phyloP scores from a whole-genome alignment of 2,329 filamentous ascomycete species.

The Hypomyces rosellus region DNA sequence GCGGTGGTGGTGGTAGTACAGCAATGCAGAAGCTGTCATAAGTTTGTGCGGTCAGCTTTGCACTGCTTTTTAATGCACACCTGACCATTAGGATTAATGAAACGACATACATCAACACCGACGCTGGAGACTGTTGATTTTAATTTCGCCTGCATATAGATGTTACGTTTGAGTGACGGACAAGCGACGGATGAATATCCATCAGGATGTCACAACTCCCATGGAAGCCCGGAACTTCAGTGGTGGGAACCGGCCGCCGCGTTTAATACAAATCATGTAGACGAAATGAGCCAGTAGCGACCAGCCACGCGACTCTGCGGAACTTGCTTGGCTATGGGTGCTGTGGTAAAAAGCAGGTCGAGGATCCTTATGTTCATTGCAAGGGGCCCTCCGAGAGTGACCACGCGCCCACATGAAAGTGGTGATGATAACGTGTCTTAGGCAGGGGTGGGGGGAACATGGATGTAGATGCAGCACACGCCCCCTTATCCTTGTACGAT shows the following conservation, averaged over 20 bases:
- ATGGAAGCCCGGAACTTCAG: slow-evolving; percentile 6
- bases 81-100: too few species aligned
- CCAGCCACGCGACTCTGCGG: slow-evolving; percentile 7
- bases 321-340: neutral
- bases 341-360: neutral
- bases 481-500: neutral
- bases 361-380: neutral
- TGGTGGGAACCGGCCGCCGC: slow-evolving; percentile 10
- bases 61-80: neutral
- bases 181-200: neutral
- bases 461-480: neutral
- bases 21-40: neutral
- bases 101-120: neutral
- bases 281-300: slow-evolving; percentile 2
- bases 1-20: too few species aligned
- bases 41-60: neutral
- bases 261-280: slow-evolving; percentile 2
- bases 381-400: neutral
- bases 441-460: neutral
- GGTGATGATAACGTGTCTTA: neutral
- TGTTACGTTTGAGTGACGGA: too few species aligned
- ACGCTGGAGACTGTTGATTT: too few species aligned
- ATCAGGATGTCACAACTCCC: slow-evolving; percentile 4
- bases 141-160: too few species aligned
- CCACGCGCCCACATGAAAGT: neutral